Conservation (phyloP, 1,139 yeast species). For the Yamadazyma diospyri region DNA sequence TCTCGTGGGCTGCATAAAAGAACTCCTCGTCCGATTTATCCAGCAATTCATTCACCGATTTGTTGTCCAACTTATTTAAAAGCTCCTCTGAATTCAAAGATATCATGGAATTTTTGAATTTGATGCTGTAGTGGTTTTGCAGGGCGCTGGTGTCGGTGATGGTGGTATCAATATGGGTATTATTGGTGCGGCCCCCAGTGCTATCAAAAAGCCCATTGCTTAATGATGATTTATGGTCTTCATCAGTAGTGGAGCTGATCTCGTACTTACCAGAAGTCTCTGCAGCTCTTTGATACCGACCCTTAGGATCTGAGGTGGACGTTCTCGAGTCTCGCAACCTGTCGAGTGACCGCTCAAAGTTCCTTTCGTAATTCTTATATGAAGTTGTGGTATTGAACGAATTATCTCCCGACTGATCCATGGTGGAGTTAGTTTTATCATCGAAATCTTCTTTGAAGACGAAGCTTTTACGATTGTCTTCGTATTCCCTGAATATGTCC, state of each 20-base stretch:
- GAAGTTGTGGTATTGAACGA: not conserved
- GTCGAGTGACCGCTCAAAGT: conserved; percentile 1
- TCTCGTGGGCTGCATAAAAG: too few relatives aligned
- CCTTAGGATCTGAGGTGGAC: not conserved
- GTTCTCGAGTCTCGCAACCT: not conserved
- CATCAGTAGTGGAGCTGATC: not conserved
- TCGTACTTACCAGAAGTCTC: not conserved
- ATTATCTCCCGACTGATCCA: not conserved
- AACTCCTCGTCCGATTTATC: conserved; percentile 8
- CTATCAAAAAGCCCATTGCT: conserved; percentile 3
- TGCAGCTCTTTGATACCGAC: not conserved
- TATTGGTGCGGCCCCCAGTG: not conserved
- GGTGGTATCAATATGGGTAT: too few relatives aligned
- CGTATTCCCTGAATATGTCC: conserved; percentile 31
- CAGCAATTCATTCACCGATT: conserved; percentile 13
- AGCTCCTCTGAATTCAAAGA: conserved; percentile 32
- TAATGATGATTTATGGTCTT: not conserved
- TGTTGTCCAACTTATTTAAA: conserved; percentile 24
- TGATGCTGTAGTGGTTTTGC: conserved; percentile 6
- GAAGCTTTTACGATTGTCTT: conserved; percentile 16
- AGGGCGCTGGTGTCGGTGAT: conserved; percentile 10
- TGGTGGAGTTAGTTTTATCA: conserved; percentile 4
- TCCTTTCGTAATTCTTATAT: not conserved
- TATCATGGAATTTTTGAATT: conserved; percentile 7
- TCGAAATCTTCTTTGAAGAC: conserved; percentile 33